Conservation (phyloP, 345 rosid species). For the Geranium rotundifolium region DNA sequence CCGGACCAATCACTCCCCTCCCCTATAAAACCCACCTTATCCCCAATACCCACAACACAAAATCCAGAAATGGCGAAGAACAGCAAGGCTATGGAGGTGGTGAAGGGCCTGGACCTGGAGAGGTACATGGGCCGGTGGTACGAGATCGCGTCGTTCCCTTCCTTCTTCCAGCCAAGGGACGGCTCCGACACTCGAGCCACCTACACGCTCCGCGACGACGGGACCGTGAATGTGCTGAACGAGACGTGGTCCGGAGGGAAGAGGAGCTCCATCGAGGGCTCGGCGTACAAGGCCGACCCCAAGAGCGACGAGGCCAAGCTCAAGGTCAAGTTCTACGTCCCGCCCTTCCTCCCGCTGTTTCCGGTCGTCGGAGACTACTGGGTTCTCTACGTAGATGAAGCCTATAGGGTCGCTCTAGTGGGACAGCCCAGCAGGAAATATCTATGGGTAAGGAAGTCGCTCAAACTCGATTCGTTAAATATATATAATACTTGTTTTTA, state of each 20-base stretch:
- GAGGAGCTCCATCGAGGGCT: conserved; percentile 44
- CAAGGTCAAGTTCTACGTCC: conserved; percentile 64
- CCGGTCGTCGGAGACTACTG: conserved; percentile 67
- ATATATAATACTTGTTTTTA: too few relatives aligned
- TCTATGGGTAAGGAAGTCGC: conserved; percentile 43
- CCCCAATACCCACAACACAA: too few relatives aligned
- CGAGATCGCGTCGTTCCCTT: conserved; percentile 69
- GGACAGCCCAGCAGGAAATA: conserved; percentile 51
- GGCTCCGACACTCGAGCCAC: conserved; percentile 64
- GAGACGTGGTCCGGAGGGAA: conserved; percentile 62
- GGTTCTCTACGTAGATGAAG: conserved; percentile 49
- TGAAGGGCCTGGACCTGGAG: conserved; percentile 37
- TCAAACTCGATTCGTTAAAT: too few relatives aligned
- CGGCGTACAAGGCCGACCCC: conserved; percentile 53
- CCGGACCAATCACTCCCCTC: too few relatives aligned
- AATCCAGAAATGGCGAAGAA: conserved; percentile 6
- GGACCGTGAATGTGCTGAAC: conserved; percentile 52
- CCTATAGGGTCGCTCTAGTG: conserved; percentile 43
- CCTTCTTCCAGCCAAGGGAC: conserved; percentile 49
- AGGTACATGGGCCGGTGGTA: conserved; percentile 80
- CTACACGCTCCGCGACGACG: conserved; percentile 50
- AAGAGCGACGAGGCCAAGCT: conserved; percentile 63
- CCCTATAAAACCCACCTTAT: too few relatives aligned
- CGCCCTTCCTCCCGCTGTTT: conserved; percentile 59
- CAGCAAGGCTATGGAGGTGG: conserved; percentile 48